Conservation (phyloP, 306 rosid genomes). For the Trichosanthes truncata region DNA sequence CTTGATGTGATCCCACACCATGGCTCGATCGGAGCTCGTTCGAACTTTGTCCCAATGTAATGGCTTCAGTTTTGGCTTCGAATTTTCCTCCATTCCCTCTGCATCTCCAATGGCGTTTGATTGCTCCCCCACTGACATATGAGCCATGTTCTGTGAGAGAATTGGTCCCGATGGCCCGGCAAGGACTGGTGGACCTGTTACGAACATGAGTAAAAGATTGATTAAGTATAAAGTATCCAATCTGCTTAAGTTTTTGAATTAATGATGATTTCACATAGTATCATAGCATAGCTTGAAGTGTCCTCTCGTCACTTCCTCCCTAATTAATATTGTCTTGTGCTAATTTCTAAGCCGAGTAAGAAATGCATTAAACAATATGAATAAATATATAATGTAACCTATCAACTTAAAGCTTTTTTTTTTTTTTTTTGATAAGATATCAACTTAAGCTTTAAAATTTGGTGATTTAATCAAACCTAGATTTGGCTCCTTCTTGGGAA, state of each 20-base stretch:
- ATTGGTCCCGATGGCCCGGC: constrained; percentile 44
- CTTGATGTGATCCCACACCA: constrained; percentile 87
- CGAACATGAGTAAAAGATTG: neutral
- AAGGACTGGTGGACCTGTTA: constrained; percentile 41
- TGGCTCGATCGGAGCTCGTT: constrained; percentile 73
- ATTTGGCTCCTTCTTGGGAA: constrained; percentile 12
- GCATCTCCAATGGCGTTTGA: constrained; percentile 5
- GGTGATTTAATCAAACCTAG: neutral
- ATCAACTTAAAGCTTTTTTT: neutral
- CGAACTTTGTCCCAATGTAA: constrained; percentile 89
- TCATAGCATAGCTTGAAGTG: neutral
- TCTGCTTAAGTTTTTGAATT: neutral
- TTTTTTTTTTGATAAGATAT: too few relatives aligned
- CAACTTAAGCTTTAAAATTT: neutral
- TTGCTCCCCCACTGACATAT: constrained; percentile 9
- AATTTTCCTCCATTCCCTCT: constrained; percentile 24
- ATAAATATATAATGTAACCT: neutral
- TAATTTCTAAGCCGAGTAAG: neutral
- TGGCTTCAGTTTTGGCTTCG: constrained; percentile 73
- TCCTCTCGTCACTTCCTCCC: too few relatives aligned
- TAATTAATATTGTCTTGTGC: neutral
- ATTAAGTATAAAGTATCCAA: neutral
- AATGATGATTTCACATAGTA: neutral
- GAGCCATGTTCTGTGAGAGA: constrained; percentile 30
- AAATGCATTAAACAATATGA: neutral